phyloP scores from a whole-genome alignment of 2,329 filamentous ascomycete species.

The Microdochium nivale region DNA sequence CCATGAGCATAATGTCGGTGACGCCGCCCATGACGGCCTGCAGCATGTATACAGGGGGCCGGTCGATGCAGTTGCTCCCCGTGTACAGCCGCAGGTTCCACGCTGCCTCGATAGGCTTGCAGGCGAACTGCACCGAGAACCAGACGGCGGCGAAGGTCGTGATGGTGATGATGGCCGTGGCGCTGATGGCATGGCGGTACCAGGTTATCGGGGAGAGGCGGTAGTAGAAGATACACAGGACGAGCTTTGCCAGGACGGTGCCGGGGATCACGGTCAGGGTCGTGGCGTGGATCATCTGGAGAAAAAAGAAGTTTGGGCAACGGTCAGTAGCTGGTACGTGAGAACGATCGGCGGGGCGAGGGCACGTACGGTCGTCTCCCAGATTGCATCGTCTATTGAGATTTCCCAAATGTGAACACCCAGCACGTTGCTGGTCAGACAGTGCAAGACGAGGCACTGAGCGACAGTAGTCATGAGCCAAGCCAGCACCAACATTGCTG shows the following conservation, averaged over 20 bases:
- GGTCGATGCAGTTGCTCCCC: conserved; percentile 25
- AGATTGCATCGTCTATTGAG: not conserved
- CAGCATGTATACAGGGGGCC: conserved; percentile 30
- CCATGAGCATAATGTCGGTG: conserved; percentile 29
- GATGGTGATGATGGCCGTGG: conserved; percentile 7
- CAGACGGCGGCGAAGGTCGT: conserved; percentile 10
- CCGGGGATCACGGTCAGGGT: conserved; percentile 9
- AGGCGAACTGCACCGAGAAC: conserved; percentile 16
- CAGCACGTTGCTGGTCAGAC: not conserved
- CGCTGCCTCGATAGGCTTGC: conserved; percentile 10
- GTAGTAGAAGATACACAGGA: conserved; percentile 14
- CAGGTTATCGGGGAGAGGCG: conserved; percentile 11
- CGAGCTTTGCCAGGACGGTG: conserved; percentile 14
- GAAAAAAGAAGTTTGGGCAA: too few relatives aligned
- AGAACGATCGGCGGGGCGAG: too few relatives aligned
- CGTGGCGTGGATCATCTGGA: conserved; percentile 4
- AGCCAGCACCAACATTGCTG: not conserved
- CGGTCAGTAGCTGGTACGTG: too few relatives aligned
- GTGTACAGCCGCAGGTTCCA: conserved; percentile 8
- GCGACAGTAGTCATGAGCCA: not conserved
- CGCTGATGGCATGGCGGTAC: conserved; percentile 10
- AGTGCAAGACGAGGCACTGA: not conserved
- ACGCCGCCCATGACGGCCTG: conserved; percentile 29
- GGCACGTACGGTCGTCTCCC: not conserved
- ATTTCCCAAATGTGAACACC: conserved; percentile 4